These are phyloP conservation scores for Pythium aphanidermatum DNA, from an alignment of 352 stramenopile genomes.

Conservation along the genomic window DNA sequence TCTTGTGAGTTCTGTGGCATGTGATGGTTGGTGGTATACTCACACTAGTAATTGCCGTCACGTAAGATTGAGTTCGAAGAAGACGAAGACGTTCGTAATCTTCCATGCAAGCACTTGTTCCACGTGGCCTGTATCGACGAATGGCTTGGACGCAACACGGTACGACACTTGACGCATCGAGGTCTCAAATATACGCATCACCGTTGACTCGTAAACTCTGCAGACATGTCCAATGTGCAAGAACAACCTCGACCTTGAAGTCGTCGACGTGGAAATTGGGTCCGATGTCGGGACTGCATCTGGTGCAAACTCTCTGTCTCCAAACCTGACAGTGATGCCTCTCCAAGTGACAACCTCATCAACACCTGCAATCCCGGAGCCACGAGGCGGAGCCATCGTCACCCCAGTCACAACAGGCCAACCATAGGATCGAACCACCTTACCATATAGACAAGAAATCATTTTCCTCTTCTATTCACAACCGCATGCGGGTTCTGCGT, in stretches of 20 bases:
- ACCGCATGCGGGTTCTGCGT: not conserved
- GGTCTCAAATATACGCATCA: not conserved
- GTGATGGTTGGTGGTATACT: not conserved
- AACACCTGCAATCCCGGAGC: slow-evolving; percentile 1
- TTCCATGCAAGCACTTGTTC: slow-evolving; percentile 87
- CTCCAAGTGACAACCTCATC: not conserved
- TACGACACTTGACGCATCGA: slow-evolving; percentile 16
- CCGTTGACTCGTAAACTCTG: not conserved
- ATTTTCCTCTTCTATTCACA: not conserved
- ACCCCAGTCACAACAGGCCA: slow-evolving; percentile 17
- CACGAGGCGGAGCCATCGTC: slow-evolving; percentile 32
- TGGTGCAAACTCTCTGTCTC: not conserved
- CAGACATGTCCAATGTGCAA: slow-evolving; percentile 84
- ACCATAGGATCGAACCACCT: not conserved
- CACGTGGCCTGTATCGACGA: slow-evolving; percentile 86
- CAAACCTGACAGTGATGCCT: not conserved
- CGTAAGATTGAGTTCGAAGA: slow-evolving; percentile 81
- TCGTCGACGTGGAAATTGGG: slow-evolving; percentile 38
- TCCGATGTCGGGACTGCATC: not conserved
- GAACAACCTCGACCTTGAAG: slow-evolving; percentile 58
- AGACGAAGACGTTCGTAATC: slow-evolving; percentile 61
- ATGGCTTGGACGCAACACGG: slow-evolving; percentile 85
- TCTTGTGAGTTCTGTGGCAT: slow-evolving; percentile 29
- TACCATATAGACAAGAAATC: not conserved
- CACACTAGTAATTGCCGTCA: not conserved